Percentiles rank a stretch among this genome's conserved stretches.
Evolutionary conservation across 441 rosid genomes (phyloP).

Genomic region (Gossypium gossypioides): DNA sequence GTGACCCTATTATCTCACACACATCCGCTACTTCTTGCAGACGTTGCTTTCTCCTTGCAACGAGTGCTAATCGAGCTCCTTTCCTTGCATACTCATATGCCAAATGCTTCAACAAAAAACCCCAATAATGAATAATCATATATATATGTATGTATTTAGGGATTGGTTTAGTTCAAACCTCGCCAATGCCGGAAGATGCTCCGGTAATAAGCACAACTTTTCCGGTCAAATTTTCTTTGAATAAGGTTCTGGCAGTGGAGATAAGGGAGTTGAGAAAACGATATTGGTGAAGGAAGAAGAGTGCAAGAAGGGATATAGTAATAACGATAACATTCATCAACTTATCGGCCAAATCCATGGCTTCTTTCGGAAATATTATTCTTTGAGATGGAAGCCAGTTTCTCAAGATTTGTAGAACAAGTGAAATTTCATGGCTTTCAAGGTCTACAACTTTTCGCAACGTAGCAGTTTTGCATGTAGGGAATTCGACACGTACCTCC

Average conservation of each 20-base stretch:
- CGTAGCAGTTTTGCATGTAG: conserved; percentile 20
- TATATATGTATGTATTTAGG: not conserved
- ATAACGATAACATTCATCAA: conserved; percentile 17
- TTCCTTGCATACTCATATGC: conserved; percentile 36
- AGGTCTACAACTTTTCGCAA: conserved; percentile 1
- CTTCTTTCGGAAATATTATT: not conserved
- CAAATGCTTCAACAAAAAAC: conserved; percentile 22
- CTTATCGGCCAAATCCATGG: conserved; percentile 25
- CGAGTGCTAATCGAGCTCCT: conserved; percentile 39
- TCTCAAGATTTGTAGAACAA: not conserved
- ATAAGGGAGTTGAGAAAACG: conserved; percentile 22
- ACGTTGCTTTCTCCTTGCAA: conserved; percentile 31
- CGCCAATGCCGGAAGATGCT: conserved; percentile 61
- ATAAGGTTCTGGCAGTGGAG: conserved; percentile 17
- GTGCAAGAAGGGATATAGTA: conserved; percentile 7
- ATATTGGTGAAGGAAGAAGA: conserved; percentile 26
- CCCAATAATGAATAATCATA: too few relatives aligned
- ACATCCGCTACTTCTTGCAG: conserved; percentile 28
- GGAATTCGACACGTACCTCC: conserved; percentile 15
- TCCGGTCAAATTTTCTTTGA: conserved; percentile 38
- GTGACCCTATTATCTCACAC: conserved; percentile 33
- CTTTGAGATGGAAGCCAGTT: not conserved
- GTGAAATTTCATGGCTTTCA: not conserved
- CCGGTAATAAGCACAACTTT: conserved; percentile 58
- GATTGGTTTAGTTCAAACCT: conserved; percentile 24